These are phyloP conservation scores for Melastoma candidum DNA, from an alignment of 441 rosid species.

Conservation along the genomic window DNA sequence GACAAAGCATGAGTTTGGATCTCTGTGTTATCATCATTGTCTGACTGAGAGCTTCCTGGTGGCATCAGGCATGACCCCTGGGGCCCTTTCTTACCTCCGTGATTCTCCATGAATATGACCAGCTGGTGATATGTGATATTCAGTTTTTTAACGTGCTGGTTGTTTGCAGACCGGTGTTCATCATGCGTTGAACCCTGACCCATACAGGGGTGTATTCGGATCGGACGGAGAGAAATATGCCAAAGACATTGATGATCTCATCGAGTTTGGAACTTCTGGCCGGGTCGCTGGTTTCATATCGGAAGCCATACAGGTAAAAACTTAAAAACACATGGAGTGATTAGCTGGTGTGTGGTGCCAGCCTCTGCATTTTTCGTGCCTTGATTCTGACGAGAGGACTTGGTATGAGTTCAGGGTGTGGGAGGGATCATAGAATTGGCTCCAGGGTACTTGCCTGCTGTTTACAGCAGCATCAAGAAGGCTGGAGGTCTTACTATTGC, in stretches of 20 bases:
- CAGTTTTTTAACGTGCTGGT: neutral
- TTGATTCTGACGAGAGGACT: neutral
- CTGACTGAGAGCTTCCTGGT: too few relatives aligned
- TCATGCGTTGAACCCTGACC: conserved; percentile 90
- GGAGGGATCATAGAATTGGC: conserved; percentile 93
- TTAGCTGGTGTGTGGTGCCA: too few relatives aligned
- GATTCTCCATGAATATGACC: too few relatives aligned
- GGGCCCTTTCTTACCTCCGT: too few relatives aligned
- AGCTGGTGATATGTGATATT: too few relatives aligned
- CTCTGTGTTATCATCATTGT: too few relatives aligned
- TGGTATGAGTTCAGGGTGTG: conserved; percentile 47
- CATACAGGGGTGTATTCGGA: conserved; percentile 88
- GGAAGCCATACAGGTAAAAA: conserved; percentile 81
- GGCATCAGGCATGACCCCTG: too few relatives aligned
- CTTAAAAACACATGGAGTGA: neutral
- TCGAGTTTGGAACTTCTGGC: conserved; percentile 81
- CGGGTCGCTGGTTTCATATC: conserved; percentile 72
- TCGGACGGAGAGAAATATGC: conserved; percentile 89
- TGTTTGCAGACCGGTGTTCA: conserved; percentile 66
- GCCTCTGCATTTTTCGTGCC: too few relatives aligned
- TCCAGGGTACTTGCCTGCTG: conserved; percentile 76
- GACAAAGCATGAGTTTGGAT: too few relatives aligned
- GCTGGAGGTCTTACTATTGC: conserved; percentile 94
- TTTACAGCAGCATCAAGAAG: conserved; percentile 45
- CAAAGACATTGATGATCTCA: conserved; percentile 63